A percentile compares a stretch with the other conserved stretches of the same genome.
Conservation (phyloP, 2,329 filamentous ascomycete species). For the Ophiostoma himal-ulmi region DNA sequence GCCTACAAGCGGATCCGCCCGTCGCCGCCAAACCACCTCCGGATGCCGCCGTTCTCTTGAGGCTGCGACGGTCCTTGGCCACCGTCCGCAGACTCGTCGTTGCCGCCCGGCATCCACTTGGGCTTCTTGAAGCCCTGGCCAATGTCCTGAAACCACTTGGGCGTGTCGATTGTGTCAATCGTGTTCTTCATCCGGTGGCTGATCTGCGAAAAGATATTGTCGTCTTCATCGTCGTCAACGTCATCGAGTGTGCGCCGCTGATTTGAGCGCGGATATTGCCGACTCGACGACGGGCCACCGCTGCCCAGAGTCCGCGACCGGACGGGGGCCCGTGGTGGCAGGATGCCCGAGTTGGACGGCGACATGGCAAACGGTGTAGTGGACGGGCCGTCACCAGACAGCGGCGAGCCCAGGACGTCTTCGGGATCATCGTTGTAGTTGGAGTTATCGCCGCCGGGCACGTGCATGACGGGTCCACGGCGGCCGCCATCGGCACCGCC, state of each 20-base stretch:
- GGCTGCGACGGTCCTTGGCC: constrained; percentile 15
- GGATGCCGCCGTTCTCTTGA: constrained; percentile 36
- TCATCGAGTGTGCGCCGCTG: constrained; percentile 25
- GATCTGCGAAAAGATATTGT: constrained; percentile 77
- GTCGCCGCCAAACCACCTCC: constrained; percentile 54
- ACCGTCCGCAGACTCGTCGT: constrained; percentile 34
- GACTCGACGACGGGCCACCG: constrained; percentile 21
- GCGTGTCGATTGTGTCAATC: constrained; percentile 73
- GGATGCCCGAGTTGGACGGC: constrained; percentile 28
- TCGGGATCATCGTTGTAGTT: constrained; percentile 19
- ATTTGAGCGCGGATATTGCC: not conserved
- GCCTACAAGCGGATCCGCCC: constrained; percentile 33
- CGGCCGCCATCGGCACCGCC: constrained; percentile 29
- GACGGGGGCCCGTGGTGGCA: constrained; percentile 20
- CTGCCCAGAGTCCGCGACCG: constrained; percentile 29
- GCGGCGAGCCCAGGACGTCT: constrained; percentile 5
- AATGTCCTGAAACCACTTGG: constrained; percentile 74
- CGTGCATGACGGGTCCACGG: constrained; percentile 23
- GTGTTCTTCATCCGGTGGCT: constrained; percentile 87
- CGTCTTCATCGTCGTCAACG: constrained; percentile 58
- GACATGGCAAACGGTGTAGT: constrained; percentile 43
- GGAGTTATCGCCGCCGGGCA: constrained; percentile 40
- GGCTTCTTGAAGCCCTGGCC: constrained; percentile 66
- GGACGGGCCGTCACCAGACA: constrained; percentile 30
- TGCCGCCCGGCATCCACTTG: constrained; percentile 69